Evolutionary conservation across 768 basidiomycete species (phyloP).

Genomic region (Sarcomyxa edulis): DNA sequence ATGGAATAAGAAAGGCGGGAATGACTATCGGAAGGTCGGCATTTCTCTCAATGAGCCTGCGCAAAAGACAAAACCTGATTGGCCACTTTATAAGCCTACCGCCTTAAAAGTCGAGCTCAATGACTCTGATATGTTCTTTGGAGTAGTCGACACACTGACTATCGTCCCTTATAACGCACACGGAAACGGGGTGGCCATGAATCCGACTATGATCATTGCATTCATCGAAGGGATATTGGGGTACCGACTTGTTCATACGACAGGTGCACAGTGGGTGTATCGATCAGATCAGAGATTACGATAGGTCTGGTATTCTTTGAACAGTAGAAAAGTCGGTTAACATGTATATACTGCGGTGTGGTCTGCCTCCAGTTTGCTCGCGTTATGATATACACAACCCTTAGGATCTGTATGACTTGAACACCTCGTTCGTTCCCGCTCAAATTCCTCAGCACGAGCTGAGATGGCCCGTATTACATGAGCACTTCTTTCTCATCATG

Average conservation of each 20-base stretch:
- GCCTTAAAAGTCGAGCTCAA: slow-evolving; percentile 24
- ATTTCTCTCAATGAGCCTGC: neutral
- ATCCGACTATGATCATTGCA: slow-evolving; percentile 28
- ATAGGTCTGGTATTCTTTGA: neutral
- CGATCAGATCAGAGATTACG: slow-evolving; percentile 14
- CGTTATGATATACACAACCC: too few relatives aligned
- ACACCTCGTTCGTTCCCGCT: too few relatives aligned
- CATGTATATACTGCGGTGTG: too few relatives aligned
- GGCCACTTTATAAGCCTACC: slow-evolving; percentile 22
- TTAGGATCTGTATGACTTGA: too few relatives aligned
- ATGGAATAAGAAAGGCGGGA: slow-evolving; percentile 25
- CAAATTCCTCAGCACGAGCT: too few relatives aligned
- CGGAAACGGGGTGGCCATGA: slow-evolving; percentile 16
- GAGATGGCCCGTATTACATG: too few relatives aligned
- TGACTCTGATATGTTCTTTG: slow-evolving; percentile 29
- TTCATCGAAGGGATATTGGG: slow-evolving; percentile 35
- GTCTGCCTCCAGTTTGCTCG: too few relatives aligned
- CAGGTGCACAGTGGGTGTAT: slow-evolving; percentile 24
- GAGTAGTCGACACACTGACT: slow-evolving; percentile 25
- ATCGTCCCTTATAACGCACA: slow-evolving; percentile 22
- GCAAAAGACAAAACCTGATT: too few relatives aligned
- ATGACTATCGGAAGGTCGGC: slow-evolving; percentile 24
- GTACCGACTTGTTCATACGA: slow-evolving; percentile 28
- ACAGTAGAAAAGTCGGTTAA: too few relatives aligned
- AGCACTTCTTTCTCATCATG: too few relatives aligned